Evolutionary conservation across 805 yeast genomes (phyloP), one percentile per base, ranked within the genome.

Genomic region (Nakazawaea ambrosiae): DNA sequence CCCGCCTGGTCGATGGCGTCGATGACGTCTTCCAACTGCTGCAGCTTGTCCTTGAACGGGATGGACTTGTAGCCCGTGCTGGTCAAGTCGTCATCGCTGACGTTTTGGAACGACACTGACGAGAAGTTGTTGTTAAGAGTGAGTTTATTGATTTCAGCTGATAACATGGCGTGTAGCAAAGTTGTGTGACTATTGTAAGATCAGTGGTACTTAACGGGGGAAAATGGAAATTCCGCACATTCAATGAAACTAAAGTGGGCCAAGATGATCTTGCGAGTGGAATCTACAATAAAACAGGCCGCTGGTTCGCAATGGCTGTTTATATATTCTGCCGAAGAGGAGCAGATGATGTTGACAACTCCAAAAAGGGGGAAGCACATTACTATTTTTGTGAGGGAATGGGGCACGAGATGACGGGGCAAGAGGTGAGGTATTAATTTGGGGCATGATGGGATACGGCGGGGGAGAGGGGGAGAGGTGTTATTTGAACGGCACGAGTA

Each of bases 1-100:
- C 96, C 97, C 24, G 81, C 76, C 37, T 73, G 68, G 55, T 87
- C 95, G 40, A 90, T 64, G 28, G 77, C 68, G 54, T 87, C 95
- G 60, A 87, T 74, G 31, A 90, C 97, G 44, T 70, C 69, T 47
- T 78, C 88, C 57, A 80, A 73, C 59, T 92, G 97, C 33, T 73
- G 69, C 53, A 78, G 82, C 56, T 84, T 87, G 25, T 89, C 95
- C 18, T 77, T 72, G 54, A 87, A 90, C 4, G 83, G 81, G 37
- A 78, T 67, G 36, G 82, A 73, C 45, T 77, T 75, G 67, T 88
- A 90, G 45, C 88, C 96, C 16, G 51, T 44, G 20, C 51, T 45
- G 36, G 48, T 41, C 26, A 60, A 37, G 11, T 60, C 65, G 8
- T 51, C 51, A 16, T 45, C 48, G 9, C 51, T 53, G 20, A 57